Evolutionary conservation across 2,329 filamentous ascomycete genomes (phyloP).

Genomic region (Colletotrichum truncatum): DNA sequence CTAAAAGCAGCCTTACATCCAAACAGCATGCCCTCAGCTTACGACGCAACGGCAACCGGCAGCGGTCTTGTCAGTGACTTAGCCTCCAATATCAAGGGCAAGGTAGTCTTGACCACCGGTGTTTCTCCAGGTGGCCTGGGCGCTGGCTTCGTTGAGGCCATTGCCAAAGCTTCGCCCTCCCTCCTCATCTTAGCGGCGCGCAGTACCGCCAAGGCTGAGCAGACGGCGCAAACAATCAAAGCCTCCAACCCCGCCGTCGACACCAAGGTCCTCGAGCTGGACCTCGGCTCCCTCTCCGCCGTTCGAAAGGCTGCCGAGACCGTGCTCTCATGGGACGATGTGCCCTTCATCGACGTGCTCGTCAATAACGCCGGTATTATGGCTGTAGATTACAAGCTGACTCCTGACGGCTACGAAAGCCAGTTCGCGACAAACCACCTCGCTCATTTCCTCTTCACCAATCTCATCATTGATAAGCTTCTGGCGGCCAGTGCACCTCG

Average conservation of each 20-base stretch:
- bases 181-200: conserved; percentile 57
- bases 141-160: conserved; percentile 42
- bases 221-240: conserved; percentile 45
- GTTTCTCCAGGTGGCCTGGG: conserved; percentile 49
- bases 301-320: conserved; percentile 47
- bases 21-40: background rate
- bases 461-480: conserved; percentile 53
- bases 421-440: conserved; percentile 57
- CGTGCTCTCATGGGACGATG: conserved; percentile 42
- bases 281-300: conserved; percentile 48
- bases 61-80: conserved; percentile 38
- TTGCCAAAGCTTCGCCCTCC: conserved; percentile 50
- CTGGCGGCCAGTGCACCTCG: conserved; percentile 43
- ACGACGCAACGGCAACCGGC: conserved; percentile 31
- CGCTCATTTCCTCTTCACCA: conserved; percentile 56
- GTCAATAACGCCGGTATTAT: conserved; percentile 57
- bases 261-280: conserved; percentile 44
- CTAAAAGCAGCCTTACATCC: no score
- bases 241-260: conserved; percentile 42
- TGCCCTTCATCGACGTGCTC: conserved; percentile 48
- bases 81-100: conserved; percentile 43
- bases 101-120: conserved; percentile 51
- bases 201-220: conserved; percentile 47
- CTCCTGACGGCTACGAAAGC: conserved; percentile 51
- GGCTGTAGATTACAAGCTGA: conserved; percentile 44